Base-by-base conservation (phyloP, 2,329 filamentous ascomycete species). In the Trichoderma sp. region DNA sequence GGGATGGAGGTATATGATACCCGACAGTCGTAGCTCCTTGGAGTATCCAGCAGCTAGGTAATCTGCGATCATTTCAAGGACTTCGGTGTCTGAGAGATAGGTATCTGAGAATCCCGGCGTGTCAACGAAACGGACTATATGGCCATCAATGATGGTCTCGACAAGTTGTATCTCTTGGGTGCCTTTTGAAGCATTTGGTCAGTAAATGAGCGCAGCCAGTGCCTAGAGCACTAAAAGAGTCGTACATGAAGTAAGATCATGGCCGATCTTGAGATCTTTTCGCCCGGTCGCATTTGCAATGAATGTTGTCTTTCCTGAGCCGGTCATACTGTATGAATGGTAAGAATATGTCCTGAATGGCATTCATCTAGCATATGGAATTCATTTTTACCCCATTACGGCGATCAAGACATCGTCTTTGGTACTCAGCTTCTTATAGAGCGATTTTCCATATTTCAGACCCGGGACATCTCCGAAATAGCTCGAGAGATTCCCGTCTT, bases 101-200 rank as follows among this genome's bases (percentile, higher is more conserved):
- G 80, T 82, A 52, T 83, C 82, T 59, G 82, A 77, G 68, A 83
- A 83, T 0, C 82, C 82, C 0, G 81, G 81, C 0, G 81, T 83
- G 28, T 83, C 81, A 55, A 83, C 77, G 5, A 83, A 73, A 39
- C 55, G 55, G 28, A 66, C 60, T 1, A 51, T 64, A 2, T 24
- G 60, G 24, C 60, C 60, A 2, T 64, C 60, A 2, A 64, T 14
- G 21, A 26, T 18, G 13, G 60, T 64, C 16, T 64, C 60, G 18
- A 64, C 37, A n/a, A 64, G 55, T 43, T 64, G 60, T 30, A 64
- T 64, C 18, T 64, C 60, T 24, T 64, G 60, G 4, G 60, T 64
- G 18, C 60, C 60, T 64, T 30, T 2, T 14, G 1, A 14, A 11
- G 4, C 1, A 1, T 16, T 24, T 16, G 0, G 6, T 64, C 24